Percentiles rank a stretch among this genome's conserved stretches.
Evolutionary conservation across 345 rosid species (phyloP).

Genomic region (Citrus cavaleriei): DNA sequence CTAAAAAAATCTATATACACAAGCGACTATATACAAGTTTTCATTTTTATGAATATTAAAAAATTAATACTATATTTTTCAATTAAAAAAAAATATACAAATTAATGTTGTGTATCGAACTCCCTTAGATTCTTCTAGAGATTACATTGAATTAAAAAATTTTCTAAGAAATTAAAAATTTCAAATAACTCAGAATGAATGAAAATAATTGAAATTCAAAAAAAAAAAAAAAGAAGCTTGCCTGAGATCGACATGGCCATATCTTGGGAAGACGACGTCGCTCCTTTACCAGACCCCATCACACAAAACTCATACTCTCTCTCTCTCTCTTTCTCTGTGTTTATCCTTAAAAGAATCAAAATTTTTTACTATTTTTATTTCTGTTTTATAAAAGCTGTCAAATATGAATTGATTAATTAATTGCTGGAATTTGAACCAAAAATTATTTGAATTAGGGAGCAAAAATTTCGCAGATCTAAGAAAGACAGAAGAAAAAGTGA

Average conservation of each 20-base stretch:
- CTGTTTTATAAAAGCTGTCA: background rate
- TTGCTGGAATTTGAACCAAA: background rate
- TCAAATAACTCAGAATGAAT: background rate
- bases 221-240: background rate
- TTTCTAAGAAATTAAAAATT: background rate
- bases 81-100: background rate
- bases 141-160: too few relatives aligned
- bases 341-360: background rate
- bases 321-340: background rate
- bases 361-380: background rate
- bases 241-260: conserved; percentile 27
- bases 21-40: background rate
- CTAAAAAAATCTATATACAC: background rate
- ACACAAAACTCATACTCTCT: background rate
- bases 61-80: too few relatives aligned
- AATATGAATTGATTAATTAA: background rate
- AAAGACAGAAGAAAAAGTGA: background rate
- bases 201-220: background rate
- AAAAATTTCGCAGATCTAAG: background rate
- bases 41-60: background rate
- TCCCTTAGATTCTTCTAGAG: background rate
- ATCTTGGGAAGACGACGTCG: conserved; percentile 25
- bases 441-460: background rate
- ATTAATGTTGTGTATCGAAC: background rate
- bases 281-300: conserved; percentile 32